Evolutionary conservation across 306 rosid genomes (phyloP).

Genomic region (Oxytropis ochrocephala): DNA sequence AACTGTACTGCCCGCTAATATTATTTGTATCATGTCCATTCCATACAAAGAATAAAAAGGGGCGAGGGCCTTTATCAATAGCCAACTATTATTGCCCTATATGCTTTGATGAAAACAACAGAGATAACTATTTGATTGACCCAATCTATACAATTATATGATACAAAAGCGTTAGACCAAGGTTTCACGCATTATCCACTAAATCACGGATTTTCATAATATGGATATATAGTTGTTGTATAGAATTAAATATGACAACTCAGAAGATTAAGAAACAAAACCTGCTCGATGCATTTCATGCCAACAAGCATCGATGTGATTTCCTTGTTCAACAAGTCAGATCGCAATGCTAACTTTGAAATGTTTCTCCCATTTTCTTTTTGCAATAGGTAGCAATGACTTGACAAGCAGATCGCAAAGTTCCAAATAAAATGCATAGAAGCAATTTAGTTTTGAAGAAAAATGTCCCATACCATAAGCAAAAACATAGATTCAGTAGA

Average conservation of each 20-base stretch:
- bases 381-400: constrained; percentile 62
- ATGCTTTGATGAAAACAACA: not conserved
- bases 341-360: constrained; percentile 88
- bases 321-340: constrained; percentile 83
- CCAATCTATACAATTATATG: too few relatives aligned
- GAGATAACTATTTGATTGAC: not conserved
- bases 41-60: not conserved
- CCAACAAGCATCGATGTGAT: constrained; percentile 88
- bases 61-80: not conserved
- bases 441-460: too few relatives aligned
- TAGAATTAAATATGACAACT: constrained; percentile 3
- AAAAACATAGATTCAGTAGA: too few relatives aligned
- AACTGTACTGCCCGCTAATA: not conserved
- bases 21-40: not conserved
- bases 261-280: constrained; percentile 25
- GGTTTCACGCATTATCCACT: constrained; percentile 10
- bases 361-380: constrained; percentile 74
- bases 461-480: too few relatives aligned
- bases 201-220: not conserved
- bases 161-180: not conserved
- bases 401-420: constrained; percentile 71
- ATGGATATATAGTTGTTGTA: not conserved
- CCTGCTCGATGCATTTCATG: constrained; percentile 75
- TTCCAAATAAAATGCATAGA: too few relatives aligned
- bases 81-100: not conserved